Evolutionary conservation across 2,329 filamentous ascomycete genomes (phyloP).

Genomic region (Xylariaceae sp.): DNA sequence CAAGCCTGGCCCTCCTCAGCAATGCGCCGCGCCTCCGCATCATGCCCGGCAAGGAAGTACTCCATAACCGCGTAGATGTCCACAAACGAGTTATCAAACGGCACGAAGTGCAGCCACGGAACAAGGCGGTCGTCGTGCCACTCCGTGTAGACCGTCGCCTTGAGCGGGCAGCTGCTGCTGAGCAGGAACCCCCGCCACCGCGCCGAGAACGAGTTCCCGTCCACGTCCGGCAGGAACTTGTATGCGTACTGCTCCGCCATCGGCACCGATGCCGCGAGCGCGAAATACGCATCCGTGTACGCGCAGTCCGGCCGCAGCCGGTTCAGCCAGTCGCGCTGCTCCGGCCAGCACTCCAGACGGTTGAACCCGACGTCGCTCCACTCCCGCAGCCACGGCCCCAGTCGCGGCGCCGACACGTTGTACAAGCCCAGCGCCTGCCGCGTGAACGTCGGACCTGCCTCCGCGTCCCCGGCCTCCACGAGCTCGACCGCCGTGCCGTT

Average conservation of each 20-base stretch:
- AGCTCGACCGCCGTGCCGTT: slow-evolving; percentile 55
- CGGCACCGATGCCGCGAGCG: slow-evolving; percentile 21
- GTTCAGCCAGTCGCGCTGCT: background rate
- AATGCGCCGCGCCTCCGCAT: slow-evolving; percentile 39
- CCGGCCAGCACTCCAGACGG: slow-evolving; percentile 31
- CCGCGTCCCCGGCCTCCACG: slow-evolving; percentile 40
- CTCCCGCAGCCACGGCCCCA: slow-evolving; percentile 29
- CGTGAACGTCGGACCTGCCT: slow-evolving; percentile 44
- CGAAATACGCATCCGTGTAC: slow-evolving; percentile 27
- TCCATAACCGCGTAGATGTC: slow-evolving; percentile 55
- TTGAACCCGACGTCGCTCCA: slow-evolving; percentile 31
- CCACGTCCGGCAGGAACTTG: slow-evolving; percentile 58
- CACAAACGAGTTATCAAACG: slow-evolving; percentile 55
- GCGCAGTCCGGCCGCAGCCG: slow-evolving; percentile 23
- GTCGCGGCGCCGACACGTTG: slow-evolving; percentile 36
- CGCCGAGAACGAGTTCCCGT: slow-evolving; percentile 52
- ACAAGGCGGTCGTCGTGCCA: slow-evolving; percentile 60
- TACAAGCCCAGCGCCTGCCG: slow-evolving; percentile 43
- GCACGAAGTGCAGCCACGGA: slow-evolving; percentile 60
- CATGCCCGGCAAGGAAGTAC: slow-evolving; percentile 48
- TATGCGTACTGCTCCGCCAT: slow-evolving; percentile 38
- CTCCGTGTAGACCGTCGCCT: slow-evolving; percentile 59
- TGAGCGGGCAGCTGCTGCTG: slow-evolving; percentile 55
- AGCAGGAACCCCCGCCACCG: slow-evolving; percentile 50
- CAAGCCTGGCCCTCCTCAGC: slow-evolving; percentile 49